These are phyloP conservation scores for Teunomyces barrocoloradensis DNA, from an alignment of 805 yeast species.

Conservation along the genomic window DNA sequence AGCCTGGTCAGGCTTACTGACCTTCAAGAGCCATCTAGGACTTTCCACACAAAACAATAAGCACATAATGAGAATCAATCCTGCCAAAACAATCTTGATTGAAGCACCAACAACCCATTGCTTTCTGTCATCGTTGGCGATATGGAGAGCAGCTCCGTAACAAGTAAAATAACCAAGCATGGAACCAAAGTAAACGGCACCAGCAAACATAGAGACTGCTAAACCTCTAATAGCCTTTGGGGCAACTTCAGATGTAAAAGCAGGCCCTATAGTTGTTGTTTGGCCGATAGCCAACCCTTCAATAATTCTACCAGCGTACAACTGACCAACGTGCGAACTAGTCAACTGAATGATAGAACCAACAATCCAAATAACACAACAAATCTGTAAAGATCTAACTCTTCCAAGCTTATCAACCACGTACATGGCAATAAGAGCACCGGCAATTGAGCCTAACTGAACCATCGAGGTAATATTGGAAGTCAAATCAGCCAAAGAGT, in stretches of 20 bases:
- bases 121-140: conserved; percentile 10
- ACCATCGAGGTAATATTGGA: conserved; percentile 26
- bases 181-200: conserved; percentile 24
- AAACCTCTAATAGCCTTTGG: conserved; percentile 23
- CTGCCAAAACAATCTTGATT: conserved; percentile 19
- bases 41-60: conserved; percentile 19
- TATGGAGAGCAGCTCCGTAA: conserved; percentile 47
- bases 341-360: conserved; percentile 20
- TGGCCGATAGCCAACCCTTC: conserved; percentile 26
- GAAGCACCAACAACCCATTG: conserved; percentile 23
- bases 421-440: conserved; percentile 23
- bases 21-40: conserved; percentile 24
- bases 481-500: conserved; percentile 17
- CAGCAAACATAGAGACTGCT: conserved; percentile 22
- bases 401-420: conserved; percentile 22
- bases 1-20: conserved; percentile 16
- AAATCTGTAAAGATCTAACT: conserved; percentile 20
- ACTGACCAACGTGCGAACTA: conserved; percentile 18
- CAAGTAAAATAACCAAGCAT: conserved; percentile 26
- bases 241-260: conserved; percentile 21
- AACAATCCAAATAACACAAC: conserved; percentile 19
- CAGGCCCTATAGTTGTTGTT: conserved; percentile 25
- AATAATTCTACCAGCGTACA: conserved; percentile 23
- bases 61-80: conserved; percentile 18
- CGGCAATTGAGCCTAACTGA: conserved; percentile 23